A percentile compares a stretch with the other conserved stretches of the same genome.
Evolutionary conservation across 2,329 filamentous ascomycete genomes (phyloP).

Genomic region (Lecanoromycetidae sp.): DNA sequence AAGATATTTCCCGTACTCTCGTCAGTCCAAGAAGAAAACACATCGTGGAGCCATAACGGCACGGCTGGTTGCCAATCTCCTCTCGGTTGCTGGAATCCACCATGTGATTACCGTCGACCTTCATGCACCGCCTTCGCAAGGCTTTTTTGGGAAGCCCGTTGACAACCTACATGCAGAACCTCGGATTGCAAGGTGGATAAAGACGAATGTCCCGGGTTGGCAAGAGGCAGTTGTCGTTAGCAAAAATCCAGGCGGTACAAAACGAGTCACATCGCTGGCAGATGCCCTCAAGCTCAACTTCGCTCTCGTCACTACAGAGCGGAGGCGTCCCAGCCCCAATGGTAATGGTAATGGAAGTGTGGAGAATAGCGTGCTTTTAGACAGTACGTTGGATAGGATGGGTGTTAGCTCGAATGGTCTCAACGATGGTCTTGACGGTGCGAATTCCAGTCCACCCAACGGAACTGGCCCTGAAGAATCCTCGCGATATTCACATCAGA

Average conservation of each 20-base stretch:
- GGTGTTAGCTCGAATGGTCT: constrained; percentile 6
- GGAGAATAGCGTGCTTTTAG: constrained; percentile 18
- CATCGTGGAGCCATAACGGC: constrained; percentile 93
- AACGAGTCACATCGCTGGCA: constrained; percentile 88
- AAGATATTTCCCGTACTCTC: constrained; percentile 93
- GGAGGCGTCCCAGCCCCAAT: constrained; percentile 49
- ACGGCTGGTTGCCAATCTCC: constrained; percentile 89
- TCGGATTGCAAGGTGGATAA: constrained; percentile 89
- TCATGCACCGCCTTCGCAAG: constrained; percentile 97
- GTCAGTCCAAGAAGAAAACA: constrained; percentile 98
- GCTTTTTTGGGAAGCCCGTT: constrained; percentile 95
- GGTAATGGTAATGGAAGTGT: constrained; percentile 63
- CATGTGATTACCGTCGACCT: constrained; percentile 97
- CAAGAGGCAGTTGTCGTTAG: constrained; percentile 88
- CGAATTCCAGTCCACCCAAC: constrained; percentile 23
- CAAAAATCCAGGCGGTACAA: constrained; percentile 95
- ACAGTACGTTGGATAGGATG: constrained; percentile 8
- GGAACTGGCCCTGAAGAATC: constrained; percentile 18
- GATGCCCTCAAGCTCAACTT: constrained; percentile 97
- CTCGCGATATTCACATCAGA: constrained; percentile 13
- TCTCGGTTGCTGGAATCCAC: constrained; percentile 86
- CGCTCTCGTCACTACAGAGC: constrained; percentile 65
- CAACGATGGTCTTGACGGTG: constrained; percentile 22
- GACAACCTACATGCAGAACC: constrained; percentile 96
- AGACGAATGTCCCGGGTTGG: constrained; percentile 77